phyloP scores from a whole-genome alignment of 78 protist species.

The Dictyostelium citrinum region DNA sequence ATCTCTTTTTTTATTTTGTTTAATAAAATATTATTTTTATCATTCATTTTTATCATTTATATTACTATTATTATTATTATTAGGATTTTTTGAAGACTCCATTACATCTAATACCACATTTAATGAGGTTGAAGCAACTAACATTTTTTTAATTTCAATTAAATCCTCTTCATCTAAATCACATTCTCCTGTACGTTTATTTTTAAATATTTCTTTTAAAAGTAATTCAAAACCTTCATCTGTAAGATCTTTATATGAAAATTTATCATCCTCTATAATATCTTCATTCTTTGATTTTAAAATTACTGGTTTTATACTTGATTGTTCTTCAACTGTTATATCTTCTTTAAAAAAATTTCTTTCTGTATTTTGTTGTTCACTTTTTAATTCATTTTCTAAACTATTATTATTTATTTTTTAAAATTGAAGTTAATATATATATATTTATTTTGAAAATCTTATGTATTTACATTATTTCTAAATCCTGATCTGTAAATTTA shows the following conservation, averaged over 20 bases:
- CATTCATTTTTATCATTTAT: not conserved
- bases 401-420: not conserved
- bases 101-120: not conserved
- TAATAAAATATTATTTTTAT: too few species aligned
- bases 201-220: slow-evolving; percentile 32
- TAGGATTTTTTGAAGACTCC: not conserved
- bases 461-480: not conserved
- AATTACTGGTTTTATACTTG: not conserved
- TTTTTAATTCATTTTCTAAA: not conserved
- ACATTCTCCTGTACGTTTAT: slow-evolving; percentile 48
- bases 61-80: not conserved
- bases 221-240: slow-evolving; percentile 27
- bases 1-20: too few species aligned
- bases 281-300: not conserved
- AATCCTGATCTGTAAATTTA: slow-evolving; percentile 21
- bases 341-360: slow-evolving; percentile 12
- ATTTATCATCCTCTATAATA: not conserved
- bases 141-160: slow-evolving; percentile 21
- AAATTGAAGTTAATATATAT: too few species aligned
- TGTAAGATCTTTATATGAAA: not conserved
- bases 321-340: not conserved
- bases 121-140: not conserved
- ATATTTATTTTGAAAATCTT: too few species aligned
- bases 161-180: slow-evolving; percentile 65
- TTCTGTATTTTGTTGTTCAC: not conserved